Base-by-base conservation (phyloP, 192 early-diverging fungal species). In the Umbelopsis isabellina region DNA sequence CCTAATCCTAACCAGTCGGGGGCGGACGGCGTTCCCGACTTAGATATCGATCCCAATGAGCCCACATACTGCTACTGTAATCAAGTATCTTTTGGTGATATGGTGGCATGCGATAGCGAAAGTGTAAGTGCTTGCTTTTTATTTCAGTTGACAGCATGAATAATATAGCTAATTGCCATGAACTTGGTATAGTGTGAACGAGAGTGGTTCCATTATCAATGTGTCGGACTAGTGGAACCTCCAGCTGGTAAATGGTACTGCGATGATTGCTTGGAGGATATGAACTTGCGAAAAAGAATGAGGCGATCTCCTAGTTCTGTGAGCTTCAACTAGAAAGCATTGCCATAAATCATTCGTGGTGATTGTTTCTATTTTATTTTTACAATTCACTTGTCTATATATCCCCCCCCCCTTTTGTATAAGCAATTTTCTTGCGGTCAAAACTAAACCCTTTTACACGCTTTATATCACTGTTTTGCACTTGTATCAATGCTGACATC, bases 151-250 rank as follows among this genome's bases (percentile, higher is more conserved):
- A 6, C 37, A 41, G 7, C 6, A 41, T 41, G 37, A 41, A 41
- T 4, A 6, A 6, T 6, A 10, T 41, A 6, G 10, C 37, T 41
- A 41, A 41, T 41, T 41, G 37, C 1, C 1, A 35, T 72, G 33
- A 30, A 45, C 25, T 21, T 33, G 35, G 15, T 7, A 30, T 72
- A 75, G 73, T 96, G 94, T 78, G 87, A 88, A 46, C 86, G 89
- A 76, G 94, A 96, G 82, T 96, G 94, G 94, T 96, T 96, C 79
- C 94, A 96, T 73, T 89, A 93, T 72, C 84, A 75, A 0, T 96
- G 94, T 69, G 94, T 95, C 18, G 93, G 92, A 15, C 80, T 96
- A 23, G 85, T 80, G 12, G 86, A 84, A 30, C 94, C 88, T 33
- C 91, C 90, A 27, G 89, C 91, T 68, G 94, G 94, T 20, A 87